Evolutionary conservation across 2,329 filamentous ascomycete genomes (phyloP), one percentile per base, ranked within the genome.

Genomic region (Elsinoe fawcettii): DNA sequence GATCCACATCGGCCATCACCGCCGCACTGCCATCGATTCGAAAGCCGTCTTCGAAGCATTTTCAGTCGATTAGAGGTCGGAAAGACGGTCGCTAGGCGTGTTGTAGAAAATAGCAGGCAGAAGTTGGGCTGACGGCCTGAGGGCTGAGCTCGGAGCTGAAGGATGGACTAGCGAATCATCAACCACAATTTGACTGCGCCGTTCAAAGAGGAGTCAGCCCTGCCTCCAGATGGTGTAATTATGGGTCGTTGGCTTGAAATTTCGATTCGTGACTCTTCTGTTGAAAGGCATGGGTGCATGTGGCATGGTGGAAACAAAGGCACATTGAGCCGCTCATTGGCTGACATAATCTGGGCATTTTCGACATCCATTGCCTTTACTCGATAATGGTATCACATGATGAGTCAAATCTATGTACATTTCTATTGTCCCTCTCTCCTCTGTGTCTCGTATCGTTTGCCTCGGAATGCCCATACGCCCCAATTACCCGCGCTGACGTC

Each of bases 401-500:
- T 51, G 46, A 51, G 46, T 51, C 46, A 14, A 51, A 54, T 54
- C 22, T 54, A 54, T 54, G 20, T 54, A 54, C 51, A 54, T 32
- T 23, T 44, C 53, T 55, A 55, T 18, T 47, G 20, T 22, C 16
- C 23, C 16, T 59, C 57, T 46, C 51, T 54, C 51, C 49, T 58
- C 32, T 57, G 55, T 14, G 85, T 79, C 73, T 88, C 85, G 63
- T 88, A 96, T 83, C 92, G 87, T 83, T 99, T 99, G 65, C 93
- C 93, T 74, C 93, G 83, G 77, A 99, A 99, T 12, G 87, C 90
- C 90, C 95, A 99, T 1, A 96, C 78, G 9, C 93, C 93, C 90
- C 90, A 99, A 72, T 99, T 99, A 57, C 93, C 92, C 67, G 90
- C 95, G 65, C 86, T 96, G 61, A 97, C 78, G 71, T 97, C 93